Evolutionary conservation across 345 rosid genomes (phyloP).

Genomic region (Eucalyptus tenuipes): DNA sequence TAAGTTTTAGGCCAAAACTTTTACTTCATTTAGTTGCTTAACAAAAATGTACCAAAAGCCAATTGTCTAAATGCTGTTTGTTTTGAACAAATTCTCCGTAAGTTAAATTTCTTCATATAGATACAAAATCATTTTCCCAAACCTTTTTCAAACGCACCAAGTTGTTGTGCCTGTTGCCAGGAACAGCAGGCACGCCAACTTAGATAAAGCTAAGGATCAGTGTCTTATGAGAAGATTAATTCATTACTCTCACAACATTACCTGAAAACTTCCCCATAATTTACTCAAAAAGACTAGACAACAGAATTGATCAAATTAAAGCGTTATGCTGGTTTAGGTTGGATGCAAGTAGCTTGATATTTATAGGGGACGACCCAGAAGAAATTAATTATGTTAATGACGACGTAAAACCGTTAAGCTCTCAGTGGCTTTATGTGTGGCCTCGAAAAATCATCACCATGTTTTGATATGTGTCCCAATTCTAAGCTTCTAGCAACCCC

Average conservation of each 20-base stretch:
- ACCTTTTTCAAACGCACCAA: background rate
- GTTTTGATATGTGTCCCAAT: too few relatives aligned
- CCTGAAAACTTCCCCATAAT: background rate
- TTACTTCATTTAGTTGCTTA: background rate
- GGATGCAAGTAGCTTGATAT: background rate
- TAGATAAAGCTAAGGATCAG: background rate
- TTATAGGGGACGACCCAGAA: background rate
- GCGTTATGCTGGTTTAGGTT: background rate
- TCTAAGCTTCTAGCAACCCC: too few relatives aligned
- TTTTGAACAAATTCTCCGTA: too few relatives aligned
- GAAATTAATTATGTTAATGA: background rate
- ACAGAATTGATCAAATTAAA: too few relatives aligned
- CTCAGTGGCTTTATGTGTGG: background rate
- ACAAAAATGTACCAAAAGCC: too few relatives aligned
- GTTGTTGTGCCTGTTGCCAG: background rate
- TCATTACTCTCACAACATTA: background rate
- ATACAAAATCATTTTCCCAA: background rate
- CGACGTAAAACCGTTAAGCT: background rate
- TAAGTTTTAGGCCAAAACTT: background rate
- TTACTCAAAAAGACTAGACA: background rate
- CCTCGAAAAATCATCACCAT: background rate
- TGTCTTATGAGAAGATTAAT: background rate
- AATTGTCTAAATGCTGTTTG: too few relatives aligned
- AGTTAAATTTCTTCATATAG: too few relatives aligned
- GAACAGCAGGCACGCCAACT: too few relatives aligned